Conservation (phyloP, 1,139 yeast genomes). For the Blastobotrys illinoisensis region DNA sequence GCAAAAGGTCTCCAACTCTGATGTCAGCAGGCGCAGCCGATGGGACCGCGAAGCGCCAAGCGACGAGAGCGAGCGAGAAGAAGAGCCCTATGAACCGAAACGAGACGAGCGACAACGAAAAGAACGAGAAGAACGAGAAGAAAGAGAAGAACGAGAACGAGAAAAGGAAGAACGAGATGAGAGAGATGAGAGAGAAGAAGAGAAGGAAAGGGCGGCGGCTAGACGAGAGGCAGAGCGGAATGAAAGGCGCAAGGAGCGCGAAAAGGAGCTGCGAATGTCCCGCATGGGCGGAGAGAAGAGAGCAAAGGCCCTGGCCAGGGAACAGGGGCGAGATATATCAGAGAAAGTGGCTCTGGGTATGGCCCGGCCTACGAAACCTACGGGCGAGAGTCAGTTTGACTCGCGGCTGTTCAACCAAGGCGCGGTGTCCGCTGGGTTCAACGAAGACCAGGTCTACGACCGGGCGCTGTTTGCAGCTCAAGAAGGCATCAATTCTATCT, state of each 20-base stretch:
- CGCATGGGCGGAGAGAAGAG: constrained; percentile 44
- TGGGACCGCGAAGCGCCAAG: background rate
- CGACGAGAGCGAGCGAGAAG: background rate
- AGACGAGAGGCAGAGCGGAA: constrained; percentile 40
- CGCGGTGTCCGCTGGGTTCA: constrained; percentile 33
- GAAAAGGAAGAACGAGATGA: background rate
- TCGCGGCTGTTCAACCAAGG: constrained; percentile 46
- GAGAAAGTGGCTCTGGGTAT: constrained; percentile 51
- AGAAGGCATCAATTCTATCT: constrained; percentile 46
- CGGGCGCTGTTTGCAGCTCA: constrained; percentile 50
- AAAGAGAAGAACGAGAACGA: background rate
- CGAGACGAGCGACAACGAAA: too few relatives aligned
- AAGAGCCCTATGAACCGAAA: background rate
- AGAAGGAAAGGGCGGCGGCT: constrained; percentile 24
- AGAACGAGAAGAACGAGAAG: background rate
- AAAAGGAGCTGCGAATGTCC: constrained; percentile 41
- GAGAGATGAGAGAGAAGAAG: background rate
- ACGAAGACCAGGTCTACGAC: constrained; percentile 51
- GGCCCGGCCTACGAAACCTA: constrained; percentile 36
- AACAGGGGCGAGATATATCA: constrained; percentile 48
- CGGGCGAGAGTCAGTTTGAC: constrained; percentile 47
- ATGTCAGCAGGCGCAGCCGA: background rate
- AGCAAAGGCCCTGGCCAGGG: constrained; percentile 40
- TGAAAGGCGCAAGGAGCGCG: constrained; percentile 43
- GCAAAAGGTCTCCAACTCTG: constrained; percentile 14